phyloP scores from a whole-genome alignment of 352 stramenopile genomes.

The Globisporangium paddicum region DNA sequence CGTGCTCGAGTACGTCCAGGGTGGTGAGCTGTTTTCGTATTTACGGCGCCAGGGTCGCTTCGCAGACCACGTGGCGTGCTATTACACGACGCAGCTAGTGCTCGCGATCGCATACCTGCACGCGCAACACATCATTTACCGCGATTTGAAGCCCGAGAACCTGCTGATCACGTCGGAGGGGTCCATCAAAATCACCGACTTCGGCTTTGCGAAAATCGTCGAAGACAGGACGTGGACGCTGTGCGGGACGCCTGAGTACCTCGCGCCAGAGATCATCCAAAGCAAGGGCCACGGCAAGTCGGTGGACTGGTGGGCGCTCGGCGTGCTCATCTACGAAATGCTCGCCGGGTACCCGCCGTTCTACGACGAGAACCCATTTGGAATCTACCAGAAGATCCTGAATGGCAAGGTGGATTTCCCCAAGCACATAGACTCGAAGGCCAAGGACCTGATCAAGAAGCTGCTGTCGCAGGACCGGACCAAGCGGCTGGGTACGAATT shows the following conservation, averaged over 20 bases:
- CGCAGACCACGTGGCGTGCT: slow-evolving; percentile 79
- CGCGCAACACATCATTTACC: slow-evolving; percentile 90
- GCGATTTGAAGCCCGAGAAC: slow-evolving; percentile 93
- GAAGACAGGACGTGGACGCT: slow-evolving; percentile 89
- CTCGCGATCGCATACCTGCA: slow-evolving; percentile 88
- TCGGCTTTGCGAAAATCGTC: slow-evolving; percentile 93
- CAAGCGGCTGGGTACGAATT: slow-evolving; percentile 68
- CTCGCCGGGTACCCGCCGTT: slow-evolving; percentile 87
- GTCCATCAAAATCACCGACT: slow-evolving; percentile 92
- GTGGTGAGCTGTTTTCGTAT: slow-evolving; percentile 92
- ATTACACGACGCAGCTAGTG: slow-evolving; percentile 87
- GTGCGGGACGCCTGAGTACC: slow-evolving; percentile 92
- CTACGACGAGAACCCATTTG: slow-evolving; percentile 92
- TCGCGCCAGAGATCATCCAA: slow-evolving; percentile 92
- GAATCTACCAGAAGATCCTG: slow-evolving; percentile 94
- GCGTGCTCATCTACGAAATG: slow-evolving; percentile 92
- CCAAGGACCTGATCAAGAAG: slow-evolving; percentile 91
- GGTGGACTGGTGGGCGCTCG: slow-evolving; percentile 91
- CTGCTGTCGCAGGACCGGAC: slow-evolving; percentile 87
- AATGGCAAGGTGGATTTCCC: slow-evolving; percentile 89
- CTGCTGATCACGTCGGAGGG: slow-evolving; percentile 87
- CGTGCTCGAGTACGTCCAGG: slow-evolving; percentile 91
- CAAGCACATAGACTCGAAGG: slow-evolving; percentile 86
- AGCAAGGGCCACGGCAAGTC: slow-evolving; percentile 88
- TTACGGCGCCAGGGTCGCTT: slow-evolving; percentile 80